phyloP scores from a whole-genome alignment of 164 flowering plant species.

The Litsea cubeba region DNA sequence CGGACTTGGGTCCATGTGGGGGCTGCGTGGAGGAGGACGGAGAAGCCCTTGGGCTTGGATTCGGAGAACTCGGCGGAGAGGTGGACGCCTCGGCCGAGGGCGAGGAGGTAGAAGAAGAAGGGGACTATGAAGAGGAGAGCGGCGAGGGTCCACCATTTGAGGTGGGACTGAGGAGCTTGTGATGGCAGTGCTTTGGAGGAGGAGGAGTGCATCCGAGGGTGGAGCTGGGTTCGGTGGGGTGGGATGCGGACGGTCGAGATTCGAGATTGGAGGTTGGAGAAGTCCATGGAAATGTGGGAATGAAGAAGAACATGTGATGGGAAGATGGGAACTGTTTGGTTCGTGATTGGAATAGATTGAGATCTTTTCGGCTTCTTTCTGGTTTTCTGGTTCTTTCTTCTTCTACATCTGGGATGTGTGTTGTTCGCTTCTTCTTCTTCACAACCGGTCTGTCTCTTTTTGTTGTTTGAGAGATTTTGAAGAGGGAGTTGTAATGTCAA shows the following conservation, averaged over 20 bases:
- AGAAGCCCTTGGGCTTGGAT: constrained; percentile 25
- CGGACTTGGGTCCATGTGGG: constrained; percentile 25
- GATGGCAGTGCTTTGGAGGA: constrained; percentile 13
- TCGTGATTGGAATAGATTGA: not conserved
- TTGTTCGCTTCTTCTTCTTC: no score
- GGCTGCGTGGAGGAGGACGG: constrained; percentile 29
- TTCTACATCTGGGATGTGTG: no score
- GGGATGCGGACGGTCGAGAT: constrained; percentile 30
- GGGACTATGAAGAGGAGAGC: constrained; percentile 32
- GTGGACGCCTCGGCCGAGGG: constrained; percentile 35
- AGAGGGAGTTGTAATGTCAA: no score
- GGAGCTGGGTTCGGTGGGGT: constrained; percentile 46
- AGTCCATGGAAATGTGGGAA: constrained; percentile 17
- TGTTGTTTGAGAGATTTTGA: no score
- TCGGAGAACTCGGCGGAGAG: constrained; percentile 31
- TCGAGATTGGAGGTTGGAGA: constrained; percentile 35
- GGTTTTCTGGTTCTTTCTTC: not conserved
- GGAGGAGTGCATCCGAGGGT: constrained; percentile 37
- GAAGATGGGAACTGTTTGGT: not conserved
- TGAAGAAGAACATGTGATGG: constrained; percentile 8
- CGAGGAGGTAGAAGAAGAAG: constrained; percentile 38
- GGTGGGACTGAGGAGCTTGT: constrained; percentile 12
- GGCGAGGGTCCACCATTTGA: constrained; percentile 23
- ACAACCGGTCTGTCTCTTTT: no score
- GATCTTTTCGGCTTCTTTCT: not conserved